These are phyloP conservation scores for Phytophthora foliorum DNA, from an alignment of 352 stramenopile species.

Conservation along the genomic window DNA sequence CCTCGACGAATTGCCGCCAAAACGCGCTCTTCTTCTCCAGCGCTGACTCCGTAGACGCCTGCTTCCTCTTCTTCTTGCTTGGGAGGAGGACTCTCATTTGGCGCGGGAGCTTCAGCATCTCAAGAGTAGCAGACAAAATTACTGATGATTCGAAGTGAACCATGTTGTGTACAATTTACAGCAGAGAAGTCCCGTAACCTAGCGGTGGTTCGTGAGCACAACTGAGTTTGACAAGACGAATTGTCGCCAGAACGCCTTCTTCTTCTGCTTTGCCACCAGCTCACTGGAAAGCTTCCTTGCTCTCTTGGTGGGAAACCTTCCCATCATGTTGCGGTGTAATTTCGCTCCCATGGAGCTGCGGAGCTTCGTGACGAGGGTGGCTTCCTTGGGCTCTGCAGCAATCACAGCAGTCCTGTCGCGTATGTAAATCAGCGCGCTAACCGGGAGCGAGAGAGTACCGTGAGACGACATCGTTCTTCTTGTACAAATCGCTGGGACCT, in stretches of 20 bases:
- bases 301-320: not conserved
- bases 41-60: not conserved
- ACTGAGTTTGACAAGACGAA: slow-evolving; percentile 20
- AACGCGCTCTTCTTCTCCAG: slow-evolving; percentile 3
- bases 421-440: slow-evolving; percentile 23
- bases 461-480: slow-evolving; percentile 7
- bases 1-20: slow-evolving; percentile 7
- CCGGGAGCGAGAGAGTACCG: not conserved
- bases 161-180: no score
- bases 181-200: not conserved
- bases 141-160: no score
- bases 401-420: slow-evolving; percentile 9
- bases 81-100: slow-evolving; percentile 19
- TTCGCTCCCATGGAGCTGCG: not conserved
- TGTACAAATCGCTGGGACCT: slow-evolving; percentile 1
- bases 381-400: slow-evolving; percentile 3
- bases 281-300: not conserved
- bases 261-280: slow-evolving; percentile 7
- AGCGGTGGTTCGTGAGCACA: slow-evolving; percentile 8
- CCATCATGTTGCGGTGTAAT: not conserved
- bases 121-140: no score
- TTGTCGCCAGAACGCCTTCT: slow-evolving; percentile 17
- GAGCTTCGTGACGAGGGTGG: not conserved
- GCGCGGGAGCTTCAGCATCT: not conserved
- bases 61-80: slow-evolving; percentile 13